Evolutionary conservation across 2,329 filamentous ascomycete species (phyloP).

Genomic region (Falciphora oryzae): DNA sequence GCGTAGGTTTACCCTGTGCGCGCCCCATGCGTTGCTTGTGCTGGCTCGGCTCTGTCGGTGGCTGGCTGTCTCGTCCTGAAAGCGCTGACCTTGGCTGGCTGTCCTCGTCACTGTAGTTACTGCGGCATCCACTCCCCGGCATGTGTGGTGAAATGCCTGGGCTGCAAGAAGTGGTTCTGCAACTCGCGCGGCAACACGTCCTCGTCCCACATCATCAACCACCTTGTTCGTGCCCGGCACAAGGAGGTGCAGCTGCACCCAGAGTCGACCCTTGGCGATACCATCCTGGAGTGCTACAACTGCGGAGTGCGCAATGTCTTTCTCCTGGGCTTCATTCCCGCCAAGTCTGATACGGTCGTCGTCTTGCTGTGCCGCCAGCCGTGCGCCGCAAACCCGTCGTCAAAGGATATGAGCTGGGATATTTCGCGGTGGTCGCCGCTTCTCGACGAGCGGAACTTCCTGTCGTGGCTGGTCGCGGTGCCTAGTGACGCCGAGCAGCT

Average conservation of each 20-base stretch:
- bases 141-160: constrained; percentile 92
- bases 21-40: background rate
- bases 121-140: constrained; percentile 95
- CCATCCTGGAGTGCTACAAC: constrained; percentile 96
- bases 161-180: constrained; percentile 98
- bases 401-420: constrained; percentile 99
- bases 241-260: constrained; percentile 98
- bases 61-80: background rate
- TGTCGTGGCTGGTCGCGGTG: constrained; percentile 84
- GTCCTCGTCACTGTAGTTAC: constrained; percentile 52
- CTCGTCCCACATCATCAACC: constrained; percentile 97
- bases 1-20: constrained; percentile 55
- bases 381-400: constrained; percentile 88
- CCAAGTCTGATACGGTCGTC: constrained; percentile 97
- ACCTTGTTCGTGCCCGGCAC: constrained; percentile 92
- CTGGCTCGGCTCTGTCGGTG: background rate
- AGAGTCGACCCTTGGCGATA: constrained; percentile 87
- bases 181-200: constrained; percentile 94
- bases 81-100: constrained; percentile 5
- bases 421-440: constrained; percentile 95
- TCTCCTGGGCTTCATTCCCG: constrained; percentile 92
- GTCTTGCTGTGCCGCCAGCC: constrained; percentile 95
- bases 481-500: constrained; percentile 95
- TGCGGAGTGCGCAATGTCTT: constrained; percentile 99
- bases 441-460: constrained; percentile 92